Conservation (phyloP, 148 eudicot genomes). For the Spergularia marina region DNA sequence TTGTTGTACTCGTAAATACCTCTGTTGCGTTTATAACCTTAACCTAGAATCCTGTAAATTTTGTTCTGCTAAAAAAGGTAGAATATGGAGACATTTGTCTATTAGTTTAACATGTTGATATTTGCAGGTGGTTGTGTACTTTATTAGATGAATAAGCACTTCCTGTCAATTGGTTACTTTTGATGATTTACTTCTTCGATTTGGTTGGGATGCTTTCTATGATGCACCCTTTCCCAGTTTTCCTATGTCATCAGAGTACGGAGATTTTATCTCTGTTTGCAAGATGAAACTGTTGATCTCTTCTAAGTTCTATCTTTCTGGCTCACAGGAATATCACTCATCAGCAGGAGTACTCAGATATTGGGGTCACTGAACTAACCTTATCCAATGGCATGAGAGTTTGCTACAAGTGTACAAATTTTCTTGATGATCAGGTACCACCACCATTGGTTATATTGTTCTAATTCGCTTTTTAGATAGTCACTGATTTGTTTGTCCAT, state of each 20-base stretch:
- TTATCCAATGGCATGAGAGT: constrained; percentile 87
- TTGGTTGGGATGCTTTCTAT: constrained; percentile 8
- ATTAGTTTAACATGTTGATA: neutral
- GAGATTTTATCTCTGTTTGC: neutral
- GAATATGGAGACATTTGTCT: neutral
- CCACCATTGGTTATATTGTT: constrained; percentile 3
- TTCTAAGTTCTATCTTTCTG: constrained; percentile 10
- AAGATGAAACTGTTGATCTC: neutral
- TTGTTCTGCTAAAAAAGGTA: neutral
- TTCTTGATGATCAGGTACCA: constrained; percentile 85
- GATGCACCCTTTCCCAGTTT: neutral
- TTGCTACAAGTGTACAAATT: constrained; percentile 84
- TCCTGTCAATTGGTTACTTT: neutral
- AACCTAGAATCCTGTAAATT: neutral
- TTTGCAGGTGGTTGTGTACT: neutral
- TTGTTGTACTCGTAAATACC: too few relatives aligned
- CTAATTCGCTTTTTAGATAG: neutral
- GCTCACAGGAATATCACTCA: constrained; percentile 53
- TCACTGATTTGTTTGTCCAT: constrained; percentile 4
- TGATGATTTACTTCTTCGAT: neutral
- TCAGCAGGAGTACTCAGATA: constrained; percentile 55
- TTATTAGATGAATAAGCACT: neutral
- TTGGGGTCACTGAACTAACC: constrained; percentile 68
- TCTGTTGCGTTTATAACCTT: neutral
- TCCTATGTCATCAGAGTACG: neutral